phyloP scores from a whole-genome alignment of 2,329 filamentous ascomycete species.

The Domatiomyces globalis region DNA sequence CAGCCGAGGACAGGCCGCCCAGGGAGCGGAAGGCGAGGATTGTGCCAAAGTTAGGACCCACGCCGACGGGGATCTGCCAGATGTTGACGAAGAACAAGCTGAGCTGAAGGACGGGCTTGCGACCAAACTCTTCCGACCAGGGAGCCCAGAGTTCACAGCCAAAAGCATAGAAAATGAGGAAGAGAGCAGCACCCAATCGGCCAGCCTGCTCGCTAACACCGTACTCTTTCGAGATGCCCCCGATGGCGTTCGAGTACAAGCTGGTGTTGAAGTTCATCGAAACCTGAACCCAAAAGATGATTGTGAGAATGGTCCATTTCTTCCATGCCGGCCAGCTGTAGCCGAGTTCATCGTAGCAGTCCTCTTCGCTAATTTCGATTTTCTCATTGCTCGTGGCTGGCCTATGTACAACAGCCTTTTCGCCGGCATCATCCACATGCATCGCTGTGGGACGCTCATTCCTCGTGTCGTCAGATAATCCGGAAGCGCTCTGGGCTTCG shows the following conservation, averaged over 20 bases:
- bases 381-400: slow-evolving; percentile 8
- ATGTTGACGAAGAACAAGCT: slow-evolving; percentile 64
- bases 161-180: slow-evolving; percentile 67
- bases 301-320: slow-evolving; percentile 60
- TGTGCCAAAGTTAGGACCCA: slow-evolving; percentile 58
- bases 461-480: background rate
- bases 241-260: slow-evolving; percentile 55
- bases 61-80: slow-evolving; percentile 57
- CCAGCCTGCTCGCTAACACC: slow-evolving; percentile 53
- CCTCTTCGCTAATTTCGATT: slow-evolving; percentile 37
- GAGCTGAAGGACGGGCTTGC: slow-evolving; percentile 59
- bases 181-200: slow-evolving; percentile 61
- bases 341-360: slow-evolving; percentile 53
- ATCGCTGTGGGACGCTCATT: background rate
- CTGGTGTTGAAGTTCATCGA: slow-evolving; percentile 72
- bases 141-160: slow-evolving; percentile 82
- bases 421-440: background rate
- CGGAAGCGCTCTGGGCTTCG: background rate
- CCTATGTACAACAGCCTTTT: background rate
- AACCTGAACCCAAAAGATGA: slow-evolving; percentile 59
- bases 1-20: slow-evolving; percentile 56
- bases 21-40: slow-evolving; percentile 57
- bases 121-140: slow-evolving; percentile 71
- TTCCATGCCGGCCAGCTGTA: slow-evolving; percentile 43
- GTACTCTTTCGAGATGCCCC: slow-evolving; percentile 54